Evolutionary conservation across 2,329 filamentous ascomycete species (phyloP), one percentile per base, ranked within the genome.

Genomic region (Xylaria sp.): DNA sequence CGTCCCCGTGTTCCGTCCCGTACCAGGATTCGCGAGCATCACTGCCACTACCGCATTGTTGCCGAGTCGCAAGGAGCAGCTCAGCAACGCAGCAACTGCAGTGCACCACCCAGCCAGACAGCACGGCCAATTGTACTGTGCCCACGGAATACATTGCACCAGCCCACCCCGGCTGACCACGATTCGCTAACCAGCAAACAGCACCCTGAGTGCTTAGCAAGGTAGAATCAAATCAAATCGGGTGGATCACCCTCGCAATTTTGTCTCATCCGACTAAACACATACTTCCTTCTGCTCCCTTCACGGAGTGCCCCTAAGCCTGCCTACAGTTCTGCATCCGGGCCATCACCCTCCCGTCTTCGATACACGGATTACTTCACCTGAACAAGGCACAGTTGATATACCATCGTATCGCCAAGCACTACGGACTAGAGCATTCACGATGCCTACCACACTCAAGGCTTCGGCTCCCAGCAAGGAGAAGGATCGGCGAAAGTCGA

Each of bases 401-500:
- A 55, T 53, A 52, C 48, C 52, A 18, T 56, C 57, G 54, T 59
- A 52, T 63, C 63, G 60, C 65, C 60, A 46, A 61, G 57, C 58
- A 47, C 63, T 52, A 54, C 55, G 5, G 23, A 1, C 23, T 30
- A 30, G 23, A 59, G 55, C 58, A 10, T 35, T 60, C 63, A 66
- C 58, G 48, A 78, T 78, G 76, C 68, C 75, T 55, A 67, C 74
- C 47, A 64, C 70, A 19, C 69, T 65, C 67, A 76, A 76, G 69
- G 67, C 68, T 19, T 70, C 71, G 44, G 64, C 70, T 60, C 65
- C 72, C 60, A 65, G 68, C 63, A 79, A 77, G 69, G 76, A 78
- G 64, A 79, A 78, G 68, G 76, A 79, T 63, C 74, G 76, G 39
- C 76, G 76, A 64, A 79, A 77, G 73, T 77, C 76, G 37, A 67